Conservation (phyloP, 371 early-diverging fungal genomes). For the Mortierella sp. region DNA sequence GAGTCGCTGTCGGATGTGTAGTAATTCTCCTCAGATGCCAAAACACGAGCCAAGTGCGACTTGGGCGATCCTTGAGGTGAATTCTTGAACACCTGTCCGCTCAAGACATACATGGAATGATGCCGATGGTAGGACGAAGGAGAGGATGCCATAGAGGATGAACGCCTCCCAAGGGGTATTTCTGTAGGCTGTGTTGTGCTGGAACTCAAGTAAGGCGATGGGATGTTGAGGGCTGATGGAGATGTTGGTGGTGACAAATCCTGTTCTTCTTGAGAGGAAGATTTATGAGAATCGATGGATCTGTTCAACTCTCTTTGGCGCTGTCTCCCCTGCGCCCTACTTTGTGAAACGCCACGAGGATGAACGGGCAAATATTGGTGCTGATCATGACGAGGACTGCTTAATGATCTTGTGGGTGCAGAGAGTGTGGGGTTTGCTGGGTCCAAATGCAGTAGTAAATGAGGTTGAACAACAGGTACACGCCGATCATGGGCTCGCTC, state of each 20-base stretch:
- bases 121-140: conserved; percentile 53
- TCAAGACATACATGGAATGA: conserved; percentile 50
- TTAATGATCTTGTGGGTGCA: conserved; percentile 32
- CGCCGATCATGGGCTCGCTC: conserved; percentile 12
- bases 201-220: conserved; percentile 29
- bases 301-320: conserved; percentile 33
- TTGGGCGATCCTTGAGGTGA: conserved; percentile 51
- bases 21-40: conserved; percentile 40
- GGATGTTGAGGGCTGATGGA: conserved; percentile 27
- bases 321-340: conserved; percentile 21
- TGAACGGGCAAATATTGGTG: conserved; percentile 19
- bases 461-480: conserved; percentile 23
- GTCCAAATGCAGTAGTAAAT: conserved; percentile 16
- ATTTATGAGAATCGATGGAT: conserved; percentile 42
- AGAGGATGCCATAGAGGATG: conserved; percentile 48
- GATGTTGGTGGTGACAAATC: conserved; percentile 45
- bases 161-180: conserved; percentile 24
- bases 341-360: conserved; percentile 17
- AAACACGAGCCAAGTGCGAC: conserved; percentile 39
- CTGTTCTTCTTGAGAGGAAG: conserved; percentile 38
- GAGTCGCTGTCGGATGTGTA: conserved; percentile 52
- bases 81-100: conserved; percentile 50
- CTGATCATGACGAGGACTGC: conserved; percentile 21
- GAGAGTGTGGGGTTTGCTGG: conserved; percentile 18
- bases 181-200: conserved; percentile 35